Evolutionary conservation across 768 basidiomycete species (phyloP).

Genomic region (Nidula microcarpa): DNA sequence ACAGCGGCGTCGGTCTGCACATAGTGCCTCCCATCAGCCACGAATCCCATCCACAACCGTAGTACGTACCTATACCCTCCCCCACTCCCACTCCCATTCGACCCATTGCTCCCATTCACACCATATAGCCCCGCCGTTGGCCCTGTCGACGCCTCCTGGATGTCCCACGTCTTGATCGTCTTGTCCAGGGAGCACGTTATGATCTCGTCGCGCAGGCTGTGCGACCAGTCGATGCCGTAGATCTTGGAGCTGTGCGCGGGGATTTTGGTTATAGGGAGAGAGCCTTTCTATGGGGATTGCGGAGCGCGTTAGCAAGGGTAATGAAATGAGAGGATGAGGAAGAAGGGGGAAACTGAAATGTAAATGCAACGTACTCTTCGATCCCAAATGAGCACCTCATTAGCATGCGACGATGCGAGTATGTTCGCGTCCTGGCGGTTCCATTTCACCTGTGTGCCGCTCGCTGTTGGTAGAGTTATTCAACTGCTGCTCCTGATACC

Average conservation of each 20-base stretch:
- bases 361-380: conserved; percentile 57
- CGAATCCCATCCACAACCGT: too few relatives aligned
- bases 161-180: conserved; percentile 86
- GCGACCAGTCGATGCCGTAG: conserved; percentile 97
- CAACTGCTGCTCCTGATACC: neutral
- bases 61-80: too few relatives aligned
- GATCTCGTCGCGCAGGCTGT: conserved; percentile 67
- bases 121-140: too few relatives aligned
- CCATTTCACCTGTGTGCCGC: conserved; percentile 97
- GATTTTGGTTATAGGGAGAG: conserved; percentile 71
- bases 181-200: conserved; percentile 95
- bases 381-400: conserved; percentile 92
- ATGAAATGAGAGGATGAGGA: neutral
- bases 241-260: conserved; percentile 88
- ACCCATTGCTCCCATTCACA: neutral
- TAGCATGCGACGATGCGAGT: conserved; percentile 85
- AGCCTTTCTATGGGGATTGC: conserved; percentile 70
- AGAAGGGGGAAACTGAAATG: neutral
- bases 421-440: conserved; percentile 84
- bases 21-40: too few relatives aligned
- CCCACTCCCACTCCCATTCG: neutral
- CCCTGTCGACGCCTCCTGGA: conserved; percentile 21
- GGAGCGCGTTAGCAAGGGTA: neutral
- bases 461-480: conserved; percentile 40
- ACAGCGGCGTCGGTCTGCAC: too few relatives aligned